Base-by-base conservation (phyloP, 768 basidiomycete genomes). In the Serpula lacrymans region DNA sequence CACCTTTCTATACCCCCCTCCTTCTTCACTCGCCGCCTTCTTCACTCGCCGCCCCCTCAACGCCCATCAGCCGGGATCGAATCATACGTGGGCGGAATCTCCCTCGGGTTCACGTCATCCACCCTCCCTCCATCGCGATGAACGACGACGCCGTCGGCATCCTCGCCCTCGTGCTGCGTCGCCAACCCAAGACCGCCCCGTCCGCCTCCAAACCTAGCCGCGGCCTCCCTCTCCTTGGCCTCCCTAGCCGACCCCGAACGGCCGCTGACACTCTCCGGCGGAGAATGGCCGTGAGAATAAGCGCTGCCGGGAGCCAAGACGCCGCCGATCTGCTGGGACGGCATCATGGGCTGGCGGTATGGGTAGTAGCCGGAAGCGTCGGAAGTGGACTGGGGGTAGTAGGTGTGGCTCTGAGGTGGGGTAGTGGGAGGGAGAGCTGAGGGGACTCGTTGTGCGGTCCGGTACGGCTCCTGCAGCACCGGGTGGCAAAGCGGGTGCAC, bases 31-130 rank as follows among this genome's bases (percentile, higher is more conserved):
- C n/a, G n/a, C n/a, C n/a, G n/a, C n/a, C n/a, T n/a, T n/a, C n/a
- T n/a, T n/a, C n/a, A n/a, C n/a, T n/a, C n/a, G n/a, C n/a, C n/a
- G n/a, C n/a, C n/a, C n/a, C n/a, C n/a, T n/a, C n/a, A n/a, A n/a
- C n/a, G n/a, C n/a, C n/a, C n/a, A n/a, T n/a, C n/a, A n/a, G n/a
- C n/a, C n/a, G n/a, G n/a, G 28, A 60, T 60, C 10, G 58, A 60
- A 0, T 60, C 58, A 35, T 60, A 60, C 2, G 58, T 20, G 9
- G 58, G 58, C 0, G 58, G 59, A 14, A 60, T 57, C 41, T 60
- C 59, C 18, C 45, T 52, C 3, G 52, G 58, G 11, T 46, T 37
- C 2, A 14, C 17, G 14, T 38, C 48, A 23, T 52, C 50, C 0
- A 57, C 59, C 31, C 54, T 29, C 5, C 59, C 59, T 0, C 46